Percentiles rank a stretch among this genome's conserved stretches.
phyloP scores from a whole-genome alignment of 1,284 basidiomycete genomes.

The Athelia sp. region DNA sequence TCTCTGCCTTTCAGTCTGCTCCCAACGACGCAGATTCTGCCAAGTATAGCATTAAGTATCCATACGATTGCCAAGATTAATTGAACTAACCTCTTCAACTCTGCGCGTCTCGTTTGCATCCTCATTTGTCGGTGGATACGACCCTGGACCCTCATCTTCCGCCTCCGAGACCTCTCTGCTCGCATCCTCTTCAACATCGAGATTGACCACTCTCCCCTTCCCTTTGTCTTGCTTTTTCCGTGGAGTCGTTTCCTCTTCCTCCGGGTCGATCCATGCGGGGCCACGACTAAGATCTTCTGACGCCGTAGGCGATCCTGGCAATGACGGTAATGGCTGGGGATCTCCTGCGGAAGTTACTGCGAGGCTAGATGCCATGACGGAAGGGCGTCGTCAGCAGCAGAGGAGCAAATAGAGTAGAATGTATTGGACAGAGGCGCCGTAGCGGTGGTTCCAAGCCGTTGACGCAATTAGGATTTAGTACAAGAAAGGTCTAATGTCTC shows the following conservation, averaged over 20 bases:
- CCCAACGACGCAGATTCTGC: constrained; percentile 72
- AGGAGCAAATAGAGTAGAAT: too few relatives aligned
- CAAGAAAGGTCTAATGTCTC: too few relatives aligned
- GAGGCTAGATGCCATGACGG: too few relatives aligned
- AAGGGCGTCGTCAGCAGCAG: too few relatives aligned
- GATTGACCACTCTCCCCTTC: constrained; percentile 13
- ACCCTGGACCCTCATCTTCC: constrained; percentile 42
- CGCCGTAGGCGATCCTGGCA: constrained; percentile 36
- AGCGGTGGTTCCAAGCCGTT: too few relatives aligned
- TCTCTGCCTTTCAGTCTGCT: constrained; percentile 63
- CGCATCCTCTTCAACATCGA: constrained; percentile 18
- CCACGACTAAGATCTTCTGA: constrained; percentile 38
- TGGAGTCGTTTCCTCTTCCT: constrained; percentile 11
- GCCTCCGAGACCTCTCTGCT: constrained; percentile 22
- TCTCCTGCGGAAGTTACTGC: constrained; percentile 12
- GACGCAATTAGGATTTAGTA: too few relatives aligned
- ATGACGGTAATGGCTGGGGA: constrained; percentile 23
- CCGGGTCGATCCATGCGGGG: constrained; percentile 26
- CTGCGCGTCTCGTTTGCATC: constrained; percentile 60
- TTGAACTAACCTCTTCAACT: constrained; percentile 57
- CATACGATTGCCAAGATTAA: constrained; percentile 38
- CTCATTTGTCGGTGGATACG: constrained; percentile 64
- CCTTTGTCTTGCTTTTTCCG: constrained; percentile 21
- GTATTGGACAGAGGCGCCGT: too few relatives aligned
- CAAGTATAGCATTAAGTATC: neutral